These are phyloP conservation scores for Aspergillus aculeatinus DNA, from an alignment of 2,329 filamentous ascomycete genomes.

Conservation along the genomic window DNA sequence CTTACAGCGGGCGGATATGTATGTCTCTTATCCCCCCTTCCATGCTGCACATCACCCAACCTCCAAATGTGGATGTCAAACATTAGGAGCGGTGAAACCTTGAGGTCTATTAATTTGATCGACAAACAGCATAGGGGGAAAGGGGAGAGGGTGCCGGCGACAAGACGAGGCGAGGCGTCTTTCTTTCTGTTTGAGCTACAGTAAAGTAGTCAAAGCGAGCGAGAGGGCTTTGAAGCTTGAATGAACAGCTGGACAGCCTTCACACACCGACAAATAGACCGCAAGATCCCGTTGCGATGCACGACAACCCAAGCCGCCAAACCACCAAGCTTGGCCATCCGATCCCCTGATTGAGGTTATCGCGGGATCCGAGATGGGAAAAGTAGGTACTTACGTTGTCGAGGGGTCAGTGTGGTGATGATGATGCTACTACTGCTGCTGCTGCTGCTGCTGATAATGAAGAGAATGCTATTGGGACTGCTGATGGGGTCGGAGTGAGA, in stretches of 20 bases:
- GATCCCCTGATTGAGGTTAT: background rate
- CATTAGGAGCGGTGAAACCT: constrained; percentile 12
- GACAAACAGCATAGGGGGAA: background rate
- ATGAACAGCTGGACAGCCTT: constrained; percentile 2
- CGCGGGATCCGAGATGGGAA: background rate
- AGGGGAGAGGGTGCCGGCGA: background rate
- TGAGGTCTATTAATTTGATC: background rate
- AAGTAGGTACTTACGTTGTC: background rate
- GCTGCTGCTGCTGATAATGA: background rate
- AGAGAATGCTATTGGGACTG: too few relatives aligned
- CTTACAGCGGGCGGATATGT: constrained; percentile 7
- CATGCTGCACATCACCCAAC: constrained; percentile 9
- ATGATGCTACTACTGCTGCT: background rate
- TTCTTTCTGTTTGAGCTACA: background rate
- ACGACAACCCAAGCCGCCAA: constrained; percentile 7
- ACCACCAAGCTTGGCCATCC: background rate
- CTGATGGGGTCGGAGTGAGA: background rate
- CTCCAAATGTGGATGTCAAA: constrained; percentile 16
- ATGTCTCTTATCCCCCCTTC: background rate
- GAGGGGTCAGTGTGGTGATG: background rate
- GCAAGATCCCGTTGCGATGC: constrained; percentile 9
- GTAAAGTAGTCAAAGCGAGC: background rate
- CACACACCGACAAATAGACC: constrained; percentile 4
- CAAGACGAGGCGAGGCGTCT: background rate
- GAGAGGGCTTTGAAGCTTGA: background rate